These are phyloP conservation scores for Coleophoma eucalyptorum DNA, from an alignment of 2,329 filamentous ascomycete genomes.

Conservation along the genomic window DNA sequence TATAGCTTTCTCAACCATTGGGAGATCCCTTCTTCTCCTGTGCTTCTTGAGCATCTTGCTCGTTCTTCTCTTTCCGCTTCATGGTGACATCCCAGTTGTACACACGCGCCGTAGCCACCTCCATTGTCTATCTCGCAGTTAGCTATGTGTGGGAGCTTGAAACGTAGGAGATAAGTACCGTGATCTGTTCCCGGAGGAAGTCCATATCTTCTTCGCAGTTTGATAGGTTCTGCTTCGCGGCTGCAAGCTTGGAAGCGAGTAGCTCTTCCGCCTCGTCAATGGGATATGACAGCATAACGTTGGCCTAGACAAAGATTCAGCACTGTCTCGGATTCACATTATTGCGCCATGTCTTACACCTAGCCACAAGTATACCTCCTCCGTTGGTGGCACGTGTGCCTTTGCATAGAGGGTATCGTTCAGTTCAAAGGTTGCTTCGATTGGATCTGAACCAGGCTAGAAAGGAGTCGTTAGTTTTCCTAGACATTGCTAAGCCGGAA, in stretches of 20 bases:
- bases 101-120: constrained; percentile 93
- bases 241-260: constrained; percentile 70
- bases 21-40: constrained; percentile 26
- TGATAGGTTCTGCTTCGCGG: constrained; percentile 74
- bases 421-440: constrained; percentile 92
- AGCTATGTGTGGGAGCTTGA: constrained; percentile 3
- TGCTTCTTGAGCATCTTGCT: constrained; percentile 42
- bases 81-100: constrained; percentile 99
- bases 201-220: constrained; percentile 97
- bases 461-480: constrained; percentile 9
- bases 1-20: constrained; percentile 19
- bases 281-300: constrained; percentile 96
- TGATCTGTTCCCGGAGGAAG: constrained; percentile 94
- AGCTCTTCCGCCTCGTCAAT: constrained; percentile 81
- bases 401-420: constrained; percentile 95
- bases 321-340: background rate
- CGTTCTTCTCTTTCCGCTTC: constrained; percentile 83
- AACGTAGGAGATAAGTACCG: constrained; percentile 51
- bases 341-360: constrained; percentile 53
- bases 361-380: constrained; percentile 97
- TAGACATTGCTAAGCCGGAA: background rate
- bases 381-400: constrained; percentile 74
- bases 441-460: constrained; percentile 51
- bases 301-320: constrained; percentile 55
- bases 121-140: constrained; percentile 48